Conservation (phyloP, 768 basidiomycete genomes). For the Trametes punicea region DNA sequence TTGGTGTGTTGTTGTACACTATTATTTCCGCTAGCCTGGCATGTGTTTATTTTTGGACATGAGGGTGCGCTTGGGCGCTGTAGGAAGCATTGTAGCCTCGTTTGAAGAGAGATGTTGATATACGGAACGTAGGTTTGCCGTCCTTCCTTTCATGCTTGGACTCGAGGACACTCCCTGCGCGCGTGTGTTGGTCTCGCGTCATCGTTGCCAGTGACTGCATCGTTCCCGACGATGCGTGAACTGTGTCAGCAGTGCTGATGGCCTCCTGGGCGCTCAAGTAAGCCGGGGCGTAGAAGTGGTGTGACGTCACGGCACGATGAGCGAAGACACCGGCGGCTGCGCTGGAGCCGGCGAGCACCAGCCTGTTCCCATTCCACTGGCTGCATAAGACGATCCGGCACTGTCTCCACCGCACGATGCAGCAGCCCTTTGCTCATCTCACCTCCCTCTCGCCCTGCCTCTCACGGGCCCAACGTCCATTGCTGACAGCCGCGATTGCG, state of each 20-base stretch:
- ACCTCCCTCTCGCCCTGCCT: background rate
- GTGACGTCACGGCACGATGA: conserved; percentile 3
- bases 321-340: background rate
- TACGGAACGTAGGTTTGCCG: background rate
- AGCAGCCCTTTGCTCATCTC: background rate
- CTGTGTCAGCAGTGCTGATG: background rate
- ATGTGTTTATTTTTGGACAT: background rate
- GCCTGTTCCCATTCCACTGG: too few relatives aligned
- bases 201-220: background rate
- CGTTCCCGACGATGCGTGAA: background rate
- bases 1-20: conserved; percentile 12
- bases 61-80: background rate
- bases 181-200: too few relatives aligned
- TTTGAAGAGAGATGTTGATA: background rate
- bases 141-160: background rate
- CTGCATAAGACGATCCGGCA: conserved; percentile 4
- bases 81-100: too few relatives aligned
- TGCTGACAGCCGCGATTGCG: conserved; percentile 8
- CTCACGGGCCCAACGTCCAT: background rate
- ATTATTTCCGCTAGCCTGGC: conserved; percentile 8
- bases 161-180: background rate
- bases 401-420: conserved; percentile 7
- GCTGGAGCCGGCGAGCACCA: too few relatives aligned
- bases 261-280: background rate
- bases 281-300: background rate